These are phyloP conservation scores for Aspergillus carlsbadensis DNA, from an alignment of 495 filamentous ascomycete genomes.

Conservation along the genomic window DNA sequence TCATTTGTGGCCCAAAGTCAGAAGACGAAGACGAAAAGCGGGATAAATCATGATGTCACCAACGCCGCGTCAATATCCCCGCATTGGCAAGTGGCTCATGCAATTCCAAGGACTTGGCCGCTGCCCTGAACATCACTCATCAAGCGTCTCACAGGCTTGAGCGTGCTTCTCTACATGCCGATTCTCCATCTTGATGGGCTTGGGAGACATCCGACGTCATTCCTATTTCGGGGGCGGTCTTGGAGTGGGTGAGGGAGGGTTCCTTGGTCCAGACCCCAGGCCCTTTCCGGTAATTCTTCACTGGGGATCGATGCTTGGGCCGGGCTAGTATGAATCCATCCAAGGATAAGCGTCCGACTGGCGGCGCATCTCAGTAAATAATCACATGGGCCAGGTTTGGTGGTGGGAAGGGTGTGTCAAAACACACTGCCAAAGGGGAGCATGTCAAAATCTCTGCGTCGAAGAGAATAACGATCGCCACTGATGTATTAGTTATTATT, in stretches of 20 bases:
- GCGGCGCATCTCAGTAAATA: slow-evolving; percentile 1
- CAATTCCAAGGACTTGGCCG: background rate
- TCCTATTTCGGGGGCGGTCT: background rate
- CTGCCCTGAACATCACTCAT: slow-evolving; percentile 6
- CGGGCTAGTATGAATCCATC: slow-evolving; percentile 3
- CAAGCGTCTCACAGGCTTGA: background rate
- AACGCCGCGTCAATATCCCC: background rate
- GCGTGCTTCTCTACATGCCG: background rate
- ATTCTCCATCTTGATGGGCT: background rate
- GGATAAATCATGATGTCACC: slow-evolving; percentile 5
- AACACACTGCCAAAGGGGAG: background rate
- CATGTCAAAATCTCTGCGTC: background rate
- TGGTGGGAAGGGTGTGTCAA: background rate
- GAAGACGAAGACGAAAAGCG: background rate
- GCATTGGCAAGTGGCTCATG: background rate
- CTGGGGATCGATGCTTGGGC: slow-evolving; percentile 2
- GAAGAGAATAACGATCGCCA: background rate
- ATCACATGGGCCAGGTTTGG: slow-evolving; percentile 6
- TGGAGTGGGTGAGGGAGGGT: background rate
- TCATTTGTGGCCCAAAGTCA: background rate
- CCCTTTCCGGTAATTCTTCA: slow-evolving; percentile 11
- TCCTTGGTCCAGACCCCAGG: background rate
- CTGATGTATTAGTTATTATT: background rate
- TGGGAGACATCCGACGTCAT: slow-evolving; percentile 3
- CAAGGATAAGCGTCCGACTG: slow-evolving; percentile 3